Percentiles rank a stretch among this genome's conserved stretches.
phyloP scores from a whole-genome alignment of 371 early-diverging fungal species.

The Phascolomyces articulosus region DNA sequence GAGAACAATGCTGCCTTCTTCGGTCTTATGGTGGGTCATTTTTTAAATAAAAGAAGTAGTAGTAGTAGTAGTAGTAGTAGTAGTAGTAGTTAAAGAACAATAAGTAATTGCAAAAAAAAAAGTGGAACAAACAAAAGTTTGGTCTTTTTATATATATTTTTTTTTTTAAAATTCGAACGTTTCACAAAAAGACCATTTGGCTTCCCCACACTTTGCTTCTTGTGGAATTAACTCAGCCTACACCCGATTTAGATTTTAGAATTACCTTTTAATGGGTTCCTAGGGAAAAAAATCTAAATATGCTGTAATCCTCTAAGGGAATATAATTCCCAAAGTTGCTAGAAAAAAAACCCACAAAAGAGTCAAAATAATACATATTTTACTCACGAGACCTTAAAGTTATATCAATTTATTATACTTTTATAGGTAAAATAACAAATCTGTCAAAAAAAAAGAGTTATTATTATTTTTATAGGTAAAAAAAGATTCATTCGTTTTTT shows the following conservation, averaged over 20 bases:
- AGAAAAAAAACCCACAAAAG: neutral
- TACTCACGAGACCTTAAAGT: neutral
- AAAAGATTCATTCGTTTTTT: neutral
- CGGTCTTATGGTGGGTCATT: slow-evolving; percentile 20
- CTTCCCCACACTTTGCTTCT: slow-evolving; percentile 12
- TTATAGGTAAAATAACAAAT: no score
- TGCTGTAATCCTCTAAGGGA: neutral
- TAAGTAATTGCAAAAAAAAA: neutral
- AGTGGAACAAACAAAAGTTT: neutral
- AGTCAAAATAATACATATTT: no score
- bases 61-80: no score
- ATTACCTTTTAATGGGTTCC: neutral
- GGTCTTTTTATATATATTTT: neutral
- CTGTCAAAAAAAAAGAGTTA: neutral
- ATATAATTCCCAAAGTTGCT: slow-evolving; percentile 2
- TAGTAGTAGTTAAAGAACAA: no score
- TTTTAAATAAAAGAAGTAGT: no score
- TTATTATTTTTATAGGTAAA: neutral
- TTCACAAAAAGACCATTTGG: slow-evolving; percentile 1
- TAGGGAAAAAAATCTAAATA: slow-evolving; percentile 1
- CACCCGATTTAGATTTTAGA: slow-evolving; percentile 6
- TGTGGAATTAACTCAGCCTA: neutral
- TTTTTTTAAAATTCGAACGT: neutral
- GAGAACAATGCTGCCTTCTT: slow-evolving; percentile 18
- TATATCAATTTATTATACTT: no score